Evolutionary conservation across 208 protist species (phyloP).

Genomic region (Tritrichomonas musculus): DNA sequence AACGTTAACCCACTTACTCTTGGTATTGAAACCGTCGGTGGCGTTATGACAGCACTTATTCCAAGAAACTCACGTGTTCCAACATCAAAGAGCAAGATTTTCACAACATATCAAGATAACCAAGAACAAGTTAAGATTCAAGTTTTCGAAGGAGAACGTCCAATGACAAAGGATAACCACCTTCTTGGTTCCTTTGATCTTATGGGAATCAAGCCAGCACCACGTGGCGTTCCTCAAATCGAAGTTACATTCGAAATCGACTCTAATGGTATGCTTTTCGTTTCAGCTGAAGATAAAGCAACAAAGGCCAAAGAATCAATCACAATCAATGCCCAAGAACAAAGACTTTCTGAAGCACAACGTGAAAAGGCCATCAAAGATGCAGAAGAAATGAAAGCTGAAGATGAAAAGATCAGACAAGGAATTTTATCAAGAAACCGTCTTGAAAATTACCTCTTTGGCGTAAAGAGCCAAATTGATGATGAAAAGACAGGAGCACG

Average conservation of each 20-base stretch:
- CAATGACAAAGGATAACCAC: constrained; percentile 93
- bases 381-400: not conserved
- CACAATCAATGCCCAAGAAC: constrained; percentile 27
- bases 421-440: not conserved
- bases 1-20: constrained; percentile 56
- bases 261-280: constrained; percentile 88
- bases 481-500: not conserved
- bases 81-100: constrained; percentile 65
- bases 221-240: constrained; percentile 66
- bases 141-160: constrained; percentile 97
- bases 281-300: constrained; percentile 82
- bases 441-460: not conserved
- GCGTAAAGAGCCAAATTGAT: not conserved
- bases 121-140: constrained; percentile 93
- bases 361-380: constrained; percentile 9
- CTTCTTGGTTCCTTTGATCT: constrained; percentile 87
- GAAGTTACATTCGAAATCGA: constrained; percentile 97
- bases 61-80: constrained; percentile 61
- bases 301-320: not conserved
- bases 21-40: constrained; percentile 59
- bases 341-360: not conserved
- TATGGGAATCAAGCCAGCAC: constrained; percentile 65
- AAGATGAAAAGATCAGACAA: not conserved
- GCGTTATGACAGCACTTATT: constrained; percentile 83
- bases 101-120: constrained; percentile 91